These are phyloP conservation scores for Micromonas pusilla DNA, from an alignment of 139 green algal genomes.

Conservation along the genomic window DNA sequence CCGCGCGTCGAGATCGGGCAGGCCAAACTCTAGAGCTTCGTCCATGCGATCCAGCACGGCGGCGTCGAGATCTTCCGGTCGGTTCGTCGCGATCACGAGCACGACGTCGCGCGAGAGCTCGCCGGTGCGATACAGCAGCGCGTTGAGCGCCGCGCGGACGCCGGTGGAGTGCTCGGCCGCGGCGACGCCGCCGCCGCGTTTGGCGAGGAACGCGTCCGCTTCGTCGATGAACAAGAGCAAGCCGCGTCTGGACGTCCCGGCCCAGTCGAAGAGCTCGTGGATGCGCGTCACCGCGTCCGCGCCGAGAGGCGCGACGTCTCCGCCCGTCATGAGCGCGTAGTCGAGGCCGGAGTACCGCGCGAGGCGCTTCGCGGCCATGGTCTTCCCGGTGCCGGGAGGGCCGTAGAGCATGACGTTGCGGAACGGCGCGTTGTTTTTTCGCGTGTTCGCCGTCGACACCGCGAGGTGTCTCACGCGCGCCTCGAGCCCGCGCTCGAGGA, in stretches of 20 bases:
- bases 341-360: constrained; percentile 84
- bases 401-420: constrained; percentile 77
- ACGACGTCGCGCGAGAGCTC: constrained; percentile 67
- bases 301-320: constrained; percentile 88
- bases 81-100: constrained; percentile 89
- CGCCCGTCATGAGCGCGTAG: constrained; percentile 95
- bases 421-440: constrained; percentile 85
- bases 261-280: constrained; percentile 97
- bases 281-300: constrained; percentile 86
- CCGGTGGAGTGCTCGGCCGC: constrained; percentile 46
- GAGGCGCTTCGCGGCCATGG: constrained; percentile 91
- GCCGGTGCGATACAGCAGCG: constrained; percentile 76
- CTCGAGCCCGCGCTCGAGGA: constrained; percentile 70
- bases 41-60: constrained; percentile 93
- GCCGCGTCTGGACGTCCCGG: constrained; percentile 48
- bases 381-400: constrained; percentile 78
- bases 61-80: constrained; percentile 80
- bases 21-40: constrained; percentile 84
- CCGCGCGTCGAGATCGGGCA: constrained; percentile 63
- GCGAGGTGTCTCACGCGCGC: constrained; percentile 79
- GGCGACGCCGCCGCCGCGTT: constrained; percentile 62
- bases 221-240: constrained; percentile 87
- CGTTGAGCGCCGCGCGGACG: constrained; percentile 86
- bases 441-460: constrained; percentile 81
- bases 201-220: constrained; percentile 90